Evolutionary conservation across 169 alveolate genomes (phyloP), one percentile per base, ranked within the genome.

Genomic region (Toxoplasma gondii): DNA sequence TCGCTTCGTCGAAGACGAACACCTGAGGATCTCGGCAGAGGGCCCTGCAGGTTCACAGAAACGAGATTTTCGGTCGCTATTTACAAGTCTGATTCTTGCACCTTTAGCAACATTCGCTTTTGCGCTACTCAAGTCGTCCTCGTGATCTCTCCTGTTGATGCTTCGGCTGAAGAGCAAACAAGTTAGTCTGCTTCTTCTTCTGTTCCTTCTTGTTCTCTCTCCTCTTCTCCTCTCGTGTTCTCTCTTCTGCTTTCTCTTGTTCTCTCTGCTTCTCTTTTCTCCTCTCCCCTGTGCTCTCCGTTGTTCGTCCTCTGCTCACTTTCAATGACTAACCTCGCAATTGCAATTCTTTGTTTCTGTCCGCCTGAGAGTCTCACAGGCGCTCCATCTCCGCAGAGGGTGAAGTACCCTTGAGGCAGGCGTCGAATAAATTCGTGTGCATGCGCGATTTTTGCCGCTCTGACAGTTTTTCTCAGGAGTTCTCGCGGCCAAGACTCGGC

Each of bases 1-100:
- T 98, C n/a, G 99, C 99, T 96, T 98, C 99, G 95, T 98, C 99
- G 45, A 98, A 95, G 0, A 98, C 95, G 80, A 98, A 88, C 70
- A 98, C 93, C 81, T 96, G 97, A 2, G 99, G 98, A 83, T 98
- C 96, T 41, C 96, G 58, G 36, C 70, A 49, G 58, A 94, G 39
- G 45, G 96, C 94, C 74, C 95, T 96, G 81, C 97, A 96, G n/a
- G 96, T 38, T 98, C 9, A 49, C 44, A 53, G 58, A 24, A 67
- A n/a, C 27, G 27, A 36, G 43, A 38, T 38, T 29, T 27, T 19
- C 58, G 58, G 49, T 49, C 12, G 58, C 4, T 12, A 12, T 12
- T 7, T 49, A 12, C 12, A 12, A 4, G 22, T 49, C 12, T 49
- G 58, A 7, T 12, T 4, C 58, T 12, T 49, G 22, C 12, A 4